Base-by-base conservation (phyloP, 768 basidiomycete genomes). In the Tephrocybe rancida region DNA sequence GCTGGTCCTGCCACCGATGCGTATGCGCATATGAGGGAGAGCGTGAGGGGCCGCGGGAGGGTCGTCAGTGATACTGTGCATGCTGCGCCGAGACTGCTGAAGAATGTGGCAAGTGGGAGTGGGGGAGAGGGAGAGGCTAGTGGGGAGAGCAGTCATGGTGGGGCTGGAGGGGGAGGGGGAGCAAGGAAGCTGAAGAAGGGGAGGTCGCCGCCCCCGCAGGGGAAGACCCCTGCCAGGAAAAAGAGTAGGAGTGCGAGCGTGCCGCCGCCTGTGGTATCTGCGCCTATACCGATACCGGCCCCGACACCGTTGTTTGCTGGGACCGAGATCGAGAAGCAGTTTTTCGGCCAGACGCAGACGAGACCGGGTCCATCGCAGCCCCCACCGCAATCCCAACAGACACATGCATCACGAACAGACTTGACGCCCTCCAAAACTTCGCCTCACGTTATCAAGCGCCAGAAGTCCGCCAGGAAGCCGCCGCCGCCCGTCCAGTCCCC, bases 11-110 rank as follows among this genome's bases (percentile, higher is more conserved):
- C 44, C 5, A 30, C 39, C 5, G 51, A 25, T 6, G 22, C 18
- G 42, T 25, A 45, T 18, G 51, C 19, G 43, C 27, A 29, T 44
- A 54, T 24, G 49, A 50, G 44, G 50, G 48, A 55, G 48, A 44
- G 56, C 29, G 14, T 49, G 55, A 41, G 50, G 13, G 39, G 44
- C 43, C 5, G 56, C 22, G 55, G 52, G 52, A 43, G 63, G 47
- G 62, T 64, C 1, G 57, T 61, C 11, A 67, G 66, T 47, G 66
- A 67, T 42, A 22, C 6, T 41, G 58, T 56, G 4, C 61, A 56
- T 8, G 57, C 49, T 25, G 42, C 45, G 2, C n/a, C 44, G 44
- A 45, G 16, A n/a, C 9, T 32, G 44, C 14, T 3, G 21, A 8
- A 21, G 42, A 32, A 32, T 5, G 35, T n/a, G 35, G 16, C 9